Evolutionary conservation across 257 asterid genomes (phyloP).

Genomic region (Nicotiana otophora): DNA sequence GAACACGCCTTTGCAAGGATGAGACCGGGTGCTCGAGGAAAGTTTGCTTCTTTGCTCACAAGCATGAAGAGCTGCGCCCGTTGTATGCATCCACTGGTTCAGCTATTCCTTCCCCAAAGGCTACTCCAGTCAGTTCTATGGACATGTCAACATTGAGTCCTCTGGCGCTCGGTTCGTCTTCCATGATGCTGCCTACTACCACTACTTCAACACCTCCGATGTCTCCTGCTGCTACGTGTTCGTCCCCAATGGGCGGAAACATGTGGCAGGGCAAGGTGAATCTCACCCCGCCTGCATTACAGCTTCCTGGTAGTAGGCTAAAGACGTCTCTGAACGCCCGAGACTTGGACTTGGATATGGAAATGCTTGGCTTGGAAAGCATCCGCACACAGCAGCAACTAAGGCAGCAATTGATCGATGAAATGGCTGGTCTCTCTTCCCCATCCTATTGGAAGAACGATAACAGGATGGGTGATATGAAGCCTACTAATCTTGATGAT

Average conservation of each 20-base stretch:
- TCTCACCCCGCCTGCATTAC: constrained; percentile 60
- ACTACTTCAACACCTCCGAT: constrained; percentile 46
- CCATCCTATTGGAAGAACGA: constrained; percentile 40
- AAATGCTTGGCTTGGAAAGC: constrained; percentile 49
- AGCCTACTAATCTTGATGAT: constrained; percentile 68
- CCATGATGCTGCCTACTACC: constrained; percentile 26
- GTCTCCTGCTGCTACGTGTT: constrained; percentile 52
- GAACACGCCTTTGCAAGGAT: constrained; percentile 87
- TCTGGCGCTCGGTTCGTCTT: constrained; percentile 39
- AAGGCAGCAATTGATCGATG: constrained; percentile 48
- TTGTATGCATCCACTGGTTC: constrained; percentile 79
- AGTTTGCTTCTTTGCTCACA: constrained; percentile 91
- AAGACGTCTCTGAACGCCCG: constrained; percentile 54
- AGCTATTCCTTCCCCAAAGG: constrained; percentile 73
- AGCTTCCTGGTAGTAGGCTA: constrained; percentile 74
- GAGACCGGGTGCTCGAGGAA: constrained; percentile 74
- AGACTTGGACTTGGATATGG: constrained; percentile 47
- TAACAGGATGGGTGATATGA: constrained; percentile 41
- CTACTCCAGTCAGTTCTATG: constrained; percentile 33
- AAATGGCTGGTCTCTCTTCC: constrained; percentile 65
- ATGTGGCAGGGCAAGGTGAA: constrained; percentile 60
- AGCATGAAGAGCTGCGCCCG: constrained; percentile 68
- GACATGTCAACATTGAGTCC: constrained; percentile 51
- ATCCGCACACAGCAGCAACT: constrained; percentile 52
- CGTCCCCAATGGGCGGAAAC: constrained; percentile 56